Percentiles rank a stretch among this genome's conserved stretches.
Conservation (phyloP, 768 basidiomycete genomes). For the Pleurotus pulmonarius region DNA sequence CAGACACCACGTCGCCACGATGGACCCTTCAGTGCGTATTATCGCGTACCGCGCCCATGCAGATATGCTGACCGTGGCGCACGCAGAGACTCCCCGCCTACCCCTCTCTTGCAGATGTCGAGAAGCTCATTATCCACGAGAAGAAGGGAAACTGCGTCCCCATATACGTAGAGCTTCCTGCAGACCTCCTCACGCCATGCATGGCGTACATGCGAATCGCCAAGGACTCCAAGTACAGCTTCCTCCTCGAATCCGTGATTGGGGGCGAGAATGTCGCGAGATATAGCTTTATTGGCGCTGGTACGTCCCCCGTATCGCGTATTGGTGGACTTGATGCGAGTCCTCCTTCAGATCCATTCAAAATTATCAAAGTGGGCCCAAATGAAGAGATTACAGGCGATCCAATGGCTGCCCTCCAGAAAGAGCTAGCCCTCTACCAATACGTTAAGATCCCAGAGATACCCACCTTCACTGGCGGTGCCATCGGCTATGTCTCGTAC, state of each 20-base stretch:
- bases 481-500: conserved; percentile 95
- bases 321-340: neutral
- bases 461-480: conserved; percentile 94
- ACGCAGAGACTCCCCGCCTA: conserved; percentile 60
- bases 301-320: conserved; percentile 37
- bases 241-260: conserved; percentile 89
- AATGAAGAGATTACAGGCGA: conserved; percentile 82
- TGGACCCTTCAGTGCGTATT: conserved; percentile 49
- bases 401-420: conserved; percentile 80
- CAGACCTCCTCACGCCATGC: conserved; percentile 95
- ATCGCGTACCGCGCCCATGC: neutral
- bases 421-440: conserved; percentile 80
- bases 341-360: conserved; percentile 73
- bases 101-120: conserved; percentile 72
- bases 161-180: conserved; percentile 88
- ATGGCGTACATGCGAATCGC: conserved; percentile 93
- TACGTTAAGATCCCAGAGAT: conserved; percentile 91
- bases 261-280: conserved; percentile 88
- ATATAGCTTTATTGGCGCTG: conserved; percentile 95
- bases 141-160: conserved; percentile 92
- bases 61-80: conserved; percentile 1
- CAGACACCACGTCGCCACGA: conserved; percentile 13
- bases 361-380: conserved; percentile 86
- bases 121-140: conserved; percentile 73
- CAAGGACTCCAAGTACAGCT: conserved; percentile 91